Evolutionary conservation across 23 red algal species (phyloP), one percentile per base, ranked within the genome.

Genomic region (Cyanidioschyzon merolae): DNA sequence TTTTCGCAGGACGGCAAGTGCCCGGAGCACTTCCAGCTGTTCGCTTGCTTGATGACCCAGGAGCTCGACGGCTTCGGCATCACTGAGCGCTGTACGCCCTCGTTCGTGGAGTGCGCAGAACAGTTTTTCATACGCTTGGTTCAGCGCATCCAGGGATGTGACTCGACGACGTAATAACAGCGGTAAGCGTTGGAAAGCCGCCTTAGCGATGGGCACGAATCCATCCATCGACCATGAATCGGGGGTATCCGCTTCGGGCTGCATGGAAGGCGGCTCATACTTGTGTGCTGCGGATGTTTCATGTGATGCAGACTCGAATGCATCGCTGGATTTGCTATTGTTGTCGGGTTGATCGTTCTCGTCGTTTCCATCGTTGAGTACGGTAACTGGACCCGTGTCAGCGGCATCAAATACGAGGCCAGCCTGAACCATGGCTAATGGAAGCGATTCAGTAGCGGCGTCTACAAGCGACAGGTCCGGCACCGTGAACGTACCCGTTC

Each of bases 151-250:
- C 29, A 71, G 63, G n/a, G 63, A 71, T 25, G 63, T 3, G 29
- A 71, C 32, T 7, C 63, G 63, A 35, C 63, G 63, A 32, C 63
- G 63, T 25, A 32, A 71, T 35, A 35, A 17, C 63, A 32, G 63
- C 63, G 63, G 63, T 27, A 71, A 35, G 21, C 63, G 63, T 27
- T 71, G 63, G 30, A 71, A 71, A 35, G 63, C 63, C 16, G 63
- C 63, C 32, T 71, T 71, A 7, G 63, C 21, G 2, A 71, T 35
- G 12, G 63, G 63, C 63, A 71, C 63, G n/a, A 25, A 71, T 71
- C 32, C 63, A 54, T 54, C 21, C 45, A 21, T 15, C 45, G 45
- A 54, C 45, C 45, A 54, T n/a, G n/a, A n/a, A n/a, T n/a, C n/a
- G n/a, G n/a, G n/a, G n/a, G n/a, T n/a, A n/a, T n/a, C n/a, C n/a